Evolutionary conservation across 352 stramenopile genomes (phyloP), one percentile per base, ranked within the genome.

Genomic region (Phytophthora boehmeriae): DNA sequence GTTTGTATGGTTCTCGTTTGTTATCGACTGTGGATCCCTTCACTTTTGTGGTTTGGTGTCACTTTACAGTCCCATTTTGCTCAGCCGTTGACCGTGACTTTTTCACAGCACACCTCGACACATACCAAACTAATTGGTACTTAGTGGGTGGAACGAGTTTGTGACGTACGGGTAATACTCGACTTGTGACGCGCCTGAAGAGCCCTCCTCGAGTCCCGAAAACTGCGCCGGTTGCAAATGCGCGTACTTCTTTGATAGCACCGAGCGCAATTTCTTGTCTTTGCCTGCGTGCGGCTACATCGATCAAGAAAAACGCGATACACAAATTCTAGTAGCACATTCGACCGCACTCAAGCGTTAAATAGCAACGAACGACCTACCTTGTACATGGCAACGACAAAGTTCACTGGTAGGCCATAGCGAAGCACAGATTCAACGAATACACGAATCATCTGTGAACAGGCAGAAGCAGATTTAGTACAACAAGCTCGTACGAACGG

Each of bases 381-480:
- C 62, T 80, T 76, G 72, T 91, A 93, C 72, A 95, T 89, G 59
- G 82, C 66, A 52, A 93, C 82, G 17, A 93, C 76, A 64, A 99
- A 99, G 76, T 99, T 97, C 35, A 98, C 92, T 5, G 97, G 97
- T 10, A 99, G 82, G 27, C 97, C 97, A 68, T 99, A 99, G 57
- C 97, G 92, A 54, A 99, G 83, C 49, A 99, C 96, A 60, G 90
- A 98, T 79, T 99, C 97, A 36, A 98, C 95, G 80, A 99, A 99
- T 13, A 97, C 85, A 44, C 96, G 92, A 69, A 99, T 93, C 71
- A 91, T 90, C 81, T 89, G 17, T 5, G 54, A 35, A 19, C 34
- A 39, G 50, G 10, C 34, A 27, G 4, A 50, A 34, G 17, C 34
- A 45, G 17, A 59, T 38, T 57, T 58, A 54, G 44, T 17, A 11